phyloP scores from a whole-genome alignment of 306 rosid genomes.

The Prunus salicina region DNA sequence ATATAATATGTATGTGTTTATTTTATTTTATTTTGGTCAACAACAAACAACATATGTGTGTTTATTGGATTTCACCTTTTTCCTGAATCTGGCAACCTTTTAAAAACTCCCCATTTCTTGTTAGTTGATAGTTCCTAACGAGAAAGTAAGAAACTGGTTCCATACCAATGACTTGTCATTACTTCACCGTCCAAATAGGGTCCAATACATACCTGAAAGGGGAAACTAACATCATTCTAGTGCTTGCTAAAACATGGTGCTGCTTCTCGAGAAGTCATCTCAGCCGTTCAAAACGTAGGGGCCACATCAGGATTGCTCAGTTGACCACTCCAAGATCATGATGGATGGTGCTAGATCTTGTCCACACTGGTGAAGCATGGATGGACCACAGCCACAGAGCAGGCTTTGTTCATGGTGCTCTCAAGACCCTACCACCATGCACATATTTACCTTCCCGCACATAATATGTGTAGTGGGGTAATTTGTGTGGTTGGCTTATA shows the following conservation, averaged over 20 bases:
- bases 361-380: constrained; percentile 50
- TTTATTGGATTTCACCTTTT: background rate
- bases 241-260: background rate
- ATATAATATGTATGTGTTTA: background rate
- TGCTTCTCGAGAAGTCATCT: constrained; percentile 10
- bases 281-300: constrained; percentile 11
- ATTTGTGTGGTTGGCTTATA: constrained; percentile 36
- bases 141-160: constrained; percentile 14
- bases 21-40: too few species aligned
- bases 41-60: background rate
- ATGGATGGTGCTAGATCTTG: constrained; percentile 68
- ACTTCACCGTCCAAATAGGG: background rate
- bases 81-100: background rate
- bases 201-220: background rate
- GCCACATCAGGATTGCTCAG: constrained; percentile 9
- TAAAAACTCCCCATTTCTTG: background rate
- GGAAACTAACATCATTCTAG: background rate
- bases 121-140: constrained; percentile 4
- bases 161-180: background rate
- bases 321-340: constrained; percentile 46
- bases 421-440: constrained; percentile 35
- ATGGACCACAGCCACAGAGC: constrained; percentile 27
- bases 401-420: constrained; percentile 32
- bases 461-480: constrained; percentile 30
- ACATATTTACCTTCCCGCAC: constrained; percentile 6